Evolutionary conservation across 2,329 filamentous ascomycete genomes (phyloP), one percentile per base, ranked within the genome.

Genomic region (Aaosphaeria pasadenensis): DNA sequence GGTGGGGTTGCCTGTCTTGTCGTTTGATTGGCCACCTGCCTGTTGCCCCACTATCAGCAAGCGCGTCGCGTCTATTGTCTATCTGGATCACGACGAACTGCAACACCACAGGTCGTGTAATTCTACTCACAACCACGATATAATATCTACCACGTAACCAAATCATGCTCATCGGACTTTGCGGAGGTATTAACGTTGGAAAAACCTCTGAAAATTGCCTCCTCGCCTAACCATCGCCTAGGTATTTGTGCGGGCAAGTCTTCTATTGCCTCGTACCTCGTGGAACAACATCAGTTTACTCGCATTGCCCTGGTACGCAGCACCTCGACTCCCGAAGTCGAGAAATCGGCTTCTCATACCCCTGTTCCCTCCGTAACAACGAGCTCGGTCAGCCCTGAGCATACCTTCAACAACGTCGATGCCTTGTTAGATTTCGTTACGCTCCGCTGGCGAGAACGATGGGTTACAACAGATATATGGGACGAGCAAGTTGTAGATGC

Each of bases 221-320:
- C 17, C 17, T 29, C 47, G n/a, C 39, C 38, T 13, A 31, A 58
- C 65, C 42, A 66, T 51, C 6, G 40, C 6, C 40, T 45, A 94
- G 91, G 89, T 63, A 92, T 96, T 62, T 97, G 91, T 75, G 86
- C 92, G 43, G 94, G 94, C 63, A 97, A 96, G 75, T 86, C 85
- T 66, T 89, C 90, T 7, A 89, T 97, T 55, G 91, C 91, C 49
- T 83, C 89, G 46, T 96, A 95, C 68, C 82, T 99, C 6, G 83
- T 91, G 55, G 82, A 91, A 54, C 83, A 91, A 55, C 88, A 96
- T 71, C 84, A 83, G 52, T 99, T 97, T 73, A 84, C 81, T 51
- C 82, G 83, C 42, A 80, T 96, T 48, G 79, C 82, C 59, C 77
- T 96, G 30, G 71, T 67, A 39, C 67, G 63, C 32, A 64, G 59